These are phyloP conservation scores for Hypsizygus marmoreus DNA, from an alignment of 768 basidiomycete genomes.

Conservation along the genomic window DNA sequence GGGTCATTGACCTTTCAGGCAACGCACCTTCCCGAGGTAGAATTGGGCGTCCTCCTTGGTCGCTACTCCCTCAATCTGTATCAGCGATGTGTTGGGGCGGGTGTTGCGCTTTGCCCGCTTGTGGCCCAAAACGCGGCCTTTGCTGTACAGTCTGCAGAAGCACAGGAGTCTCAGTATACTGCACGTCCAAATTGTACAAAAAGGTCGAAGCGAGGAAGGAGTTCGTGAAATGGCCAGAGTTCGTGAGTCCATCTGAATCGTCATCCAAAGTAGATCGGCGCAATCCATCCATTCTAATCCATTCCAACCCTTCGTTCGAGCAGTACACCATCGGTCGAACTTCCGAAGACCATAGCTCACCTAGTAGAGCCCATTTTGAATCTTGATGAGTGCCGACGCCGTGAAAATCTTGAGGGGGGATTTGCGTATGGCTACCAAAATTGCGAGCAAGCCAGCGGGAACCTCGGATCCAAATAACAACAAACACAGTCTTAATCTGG, in stretches of 20 bases:
- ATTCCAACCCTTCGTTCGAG: conserved; percentile 14
- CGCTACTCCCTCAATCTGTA: conserved; percentile 96
- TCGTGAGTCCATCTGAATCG: too few species aligned
- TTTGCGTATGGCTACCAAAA: conserved; percentile 26
- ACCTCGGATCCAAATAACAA: conserved; percentile 33
- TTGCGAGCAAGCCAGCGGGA: conserved; percentile 21
- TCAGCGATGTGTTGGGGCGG: conserved; percentile 91
- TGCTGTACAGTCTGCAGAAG: conserved; percentile 79
- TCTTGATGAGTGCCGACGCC: conserved; percentile 49
- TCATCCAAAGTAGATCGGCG: conserved; percentile 20
- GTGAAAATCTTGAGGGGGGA: conserved; percentile 44
- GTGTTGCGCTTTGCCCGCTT: conserved; percentile 98
- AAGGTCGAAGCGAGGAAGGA: conserved; percentile 1
- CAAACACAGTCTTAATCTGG: too few species aligned
- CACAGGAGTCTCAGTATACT: conserved; percentile 18
- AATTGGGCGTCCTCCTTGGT: conserved; percentile 94
- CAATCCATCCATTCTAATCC: conserved; percentile 48
- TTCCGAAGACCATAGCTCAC: conserved; percentile 46
- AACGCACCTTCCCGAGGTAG: conserved; percentile 95
- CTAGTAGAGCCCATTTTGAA: conserved; percentile 81
- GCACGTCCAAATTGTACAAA: background rate
- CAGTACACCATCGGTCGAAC: conserved; percentile 17
- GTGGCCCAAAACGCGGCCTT: conserved; percentile 97
- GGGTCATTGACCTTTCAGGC: background rate
- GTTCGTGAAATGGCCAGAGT: conserved; percentile 3